phyloP scores from a whole-genome alignment of 2,329 filamentous ascomycete genomes.

The Cryoendolithus antarcticus region DNA sequence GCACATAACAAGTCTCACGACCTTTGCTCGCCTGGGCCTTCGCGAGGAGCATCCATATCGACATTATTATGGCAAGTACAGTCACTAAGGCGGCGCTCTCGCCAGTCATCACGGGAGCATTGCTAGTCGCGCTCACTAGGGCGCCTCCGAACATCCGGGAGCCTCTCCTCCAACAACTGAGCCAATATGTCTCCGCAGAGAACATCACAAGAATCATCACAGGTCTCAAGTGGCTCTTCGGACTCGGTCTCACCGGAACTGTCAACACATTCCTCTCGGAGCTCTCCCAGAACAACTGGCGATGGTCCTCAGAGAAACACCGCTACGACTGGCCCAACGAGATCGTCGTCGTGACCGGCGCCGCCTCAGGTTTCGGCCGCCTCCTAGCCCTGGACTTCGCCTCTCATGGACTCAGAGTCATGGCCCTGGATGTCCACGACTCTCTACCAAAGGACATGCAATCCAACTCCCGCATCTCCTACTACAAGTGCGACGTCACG shows the following conservation, averaged over 20 bases:
- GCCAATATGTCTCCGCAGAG: conserved; percentile 15
- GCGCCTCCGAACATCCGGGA: conserved; percentile 18
- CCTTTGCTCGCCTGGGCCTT: too few relatives aligned
- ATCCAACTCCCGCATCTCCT: conserved; percentile 22
- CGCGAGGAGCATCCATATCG: neutral
- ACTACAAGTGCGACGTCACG: conserved; percentile 37
- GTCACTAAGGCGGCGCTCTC: conserved; percentile 8
- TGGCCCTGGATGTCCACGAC: conserved; percentile 26
- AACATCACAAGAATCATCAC: conserved; percentile 16
- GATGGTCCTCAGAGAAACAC: conserved; percentile 23
- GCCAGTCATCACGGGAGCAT: conserved; percentile 18
- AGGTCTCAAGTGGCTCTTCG: conserved; percentile 20
- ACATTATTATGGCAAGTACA: conserved; percentile 7
- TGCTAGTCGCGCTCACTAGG: conserved; percentile 18
- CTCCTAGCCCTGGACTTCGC: conserved; percentile 24
- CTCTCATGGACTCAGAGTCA: conserved; percentile 26
- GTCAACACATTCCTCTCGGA: conserved; percentile 18
- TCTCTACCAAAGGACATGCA: conserved; percentile 22
- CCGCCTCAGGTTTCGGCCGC: conserved; percentile 26
- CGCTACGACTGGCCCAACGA: conserved; percentile 26
- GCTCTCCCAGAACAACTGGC: conserved; percentile 26
- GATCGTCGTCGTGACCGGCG: conserved; percentile 25
- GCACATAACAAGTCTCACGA: too few relatives aligned
- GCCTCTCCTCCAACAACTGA: conserved; percentile 18
- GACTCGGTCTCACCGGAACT: conserved; percentile 18